Conservation (phyloP, 1,284 basidiomycete genomes). For the Apiotrichum domesticum region DNA sequence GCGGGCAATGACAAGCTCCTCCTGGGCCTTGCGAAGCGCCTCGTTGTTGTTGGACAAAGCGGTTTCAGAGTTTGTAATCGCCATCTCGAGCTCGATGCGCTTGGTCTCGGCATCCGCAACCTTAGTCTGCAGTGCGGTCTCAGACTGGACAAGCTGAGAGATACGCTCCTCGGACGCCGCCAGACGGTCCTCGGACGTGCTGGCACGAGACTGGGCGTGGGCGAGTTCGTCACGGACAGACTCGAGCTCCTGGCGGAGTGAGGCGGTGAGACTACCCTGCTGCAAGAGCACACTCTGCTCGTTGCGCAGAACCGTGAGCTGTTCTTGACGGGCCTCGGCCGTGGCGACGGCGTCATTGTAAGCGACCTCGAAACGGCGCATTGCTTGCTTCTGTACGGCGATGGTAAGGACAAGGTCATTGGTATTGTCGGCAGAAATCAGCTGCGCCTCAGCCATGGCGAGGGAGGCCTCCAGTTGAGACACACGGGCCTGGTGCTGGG, state of each 20-base stretch:
- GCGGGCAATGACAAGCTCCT: not conserved
- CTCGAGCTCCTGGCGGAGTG: constrained; percentile 9
- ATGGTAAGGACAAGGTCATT: constrained; percentile 5
- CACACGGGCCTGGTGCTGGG: not conserved
- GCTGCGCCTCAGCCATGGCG: not conserved
- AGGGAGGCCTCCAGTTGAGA: not conserved
- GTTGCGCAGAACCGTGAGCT: not conserved
- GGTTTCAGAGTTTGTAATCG: not conserved
- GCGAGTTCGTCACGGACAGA: not conserved
- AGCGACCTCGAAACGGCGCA: not conserved
- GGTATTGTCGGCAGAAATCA: not conserved
- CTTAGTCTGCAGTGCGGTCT: not conserved
- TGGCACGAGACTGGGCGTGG: not conserved
- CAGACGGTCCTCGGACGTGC: not conserved
- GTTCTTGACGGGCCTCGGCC: not conserved
- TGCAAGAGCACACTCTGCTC: constrained; percentile 6
- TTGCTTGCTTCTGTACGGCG: constrained; percentile 2
- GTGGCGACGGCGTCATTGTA: not conserved
- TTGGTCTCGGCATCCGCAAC: not conserved
- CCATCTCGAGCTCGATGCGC: not conserved
- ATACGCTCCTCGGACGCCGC: not conserved
- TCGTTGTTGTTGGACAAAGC: not conserved
- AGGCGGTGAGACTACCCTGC: not conserved
- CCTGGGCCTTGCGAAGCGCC: not conserved
- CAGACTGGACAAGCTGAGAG: not conserved